Evolutionary conservation across 495 filamentous ascomycete species (phyloP), one percentile per base, ranked within the genome.

Genomic region (Entonaema liquescens): DNA sequence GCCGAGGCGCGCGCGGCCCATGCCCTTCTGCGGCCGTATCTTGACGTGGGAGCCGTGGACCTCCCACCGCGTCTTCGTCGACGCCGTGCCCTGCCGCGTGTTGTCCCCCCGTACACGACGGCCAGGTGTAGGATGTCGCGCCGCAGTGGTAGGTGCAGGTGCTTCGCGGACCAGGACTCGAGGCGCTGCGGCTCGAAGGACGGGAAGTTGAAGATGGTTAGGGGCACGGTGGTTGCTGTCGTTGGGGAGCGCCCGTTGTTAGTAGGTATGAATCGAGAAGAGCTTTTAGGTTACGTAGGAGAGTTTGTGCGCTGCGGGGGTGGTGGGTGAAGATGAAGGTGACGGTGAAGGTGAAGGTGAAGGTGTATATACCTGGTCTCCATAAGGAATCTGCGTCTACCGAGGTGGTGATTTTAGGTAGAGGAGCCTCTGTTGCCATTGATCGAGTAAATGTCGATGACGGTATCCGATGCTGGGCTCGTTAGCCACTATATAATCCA

Each of bases 81-180:
- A 91, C 5, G 94, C 95, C 0, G 93, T 94, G 63, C 96, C 95
- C 76, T 93, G 89, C 25, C 95, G 91, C 61, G 93, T 90, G 54
- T 81, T 87, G 84, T 98, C 94, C 74, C 93, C 95, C 82, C 95
- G 87, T 91, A 98, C 65, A 97, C 77, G 19, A 98, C 87, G 65
- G 96, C 95, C 29, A 94, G 88, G 79, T 98, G 96, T 19, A 99
- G 89, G 62, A 99, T 89, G 75, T 99, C 95, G 75, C 91, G 89
- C 9, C 95, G 92, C 15, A 97, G 84, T 5, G 95, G 95, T 50
- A 98, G 86, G 76, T 90, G 77, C 5, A 99, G 89, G 77, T 98
- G 92, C 66, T 90, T 92, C 63, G 86, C 79, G 7, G 91, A 89
- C 84, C 94, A 98, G 77, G 88, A 79, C 67, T 92, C 87, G 77